Evolutionary conservation across 495 filamentous ascomycete species (phyloP), one percentile per base, ranked within the genome.

Genomic region (Durotheca rogersii): DNA sequence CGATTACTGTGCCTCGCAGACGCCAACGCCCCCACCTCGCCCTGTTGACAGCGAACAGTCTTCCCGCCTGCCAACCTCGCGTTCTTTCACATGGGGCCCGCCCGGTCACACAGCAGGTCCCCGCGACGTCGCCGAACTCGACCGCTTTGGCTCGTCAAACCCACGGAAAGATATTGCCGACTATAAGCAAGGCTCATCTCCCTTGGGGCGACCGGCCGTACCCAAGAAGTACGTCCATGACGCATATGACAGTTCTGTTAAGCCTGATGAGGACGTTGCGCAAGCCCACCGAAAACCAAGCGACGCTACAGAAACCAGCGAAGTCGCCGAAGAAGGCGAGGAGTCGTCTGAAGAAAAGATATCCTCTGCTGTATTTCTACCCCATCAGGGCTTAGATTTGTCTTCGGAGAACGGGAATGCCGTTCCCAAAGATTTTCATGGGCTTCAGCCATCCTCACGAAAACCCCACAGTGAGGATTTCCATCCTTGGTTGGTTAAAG

Each of bases 341-440:
- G 89, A 93, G 43, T 90, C 89, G 32, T 87, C 88, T 16, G 82
- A 90, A 64, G 93, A 97, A 62, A 89, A 95, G 66, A 96, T 98
- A 37, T 91, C 88, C 6, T 96, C 92, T 31, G 92, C 92, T 7
- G 75, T 95, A 41, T 98, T 97, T 67, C 81, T 93, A 54, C 93
- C 93, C 14, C 93, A 97, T 72, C 83, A 87, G 69, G 78, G 79
- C 42, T 78, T 78, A 60, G 73, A 80, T 39, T 68, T 77, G 32
- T 72, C 77, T 49, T 64, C 72, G 48, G 72, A 81, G 47, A 47
- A 53, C 17, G 40, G 33, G 40, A 40, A 36, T 41, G 35, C 41
- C 49, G 38, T 60, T n/a, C 51, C 54, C 11, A 50, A 65, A 33
- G 52, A 65, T 33, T 53, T 60, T 37, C 58, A 67, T 38, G 36